A percentile compares a stretch with the other conserved stretches of the same genome.
Evolutionary conservation across 2,329 filamentous ascomycete genomes (phyloP).

Genomic region (Xylaria sp.): DNA sequence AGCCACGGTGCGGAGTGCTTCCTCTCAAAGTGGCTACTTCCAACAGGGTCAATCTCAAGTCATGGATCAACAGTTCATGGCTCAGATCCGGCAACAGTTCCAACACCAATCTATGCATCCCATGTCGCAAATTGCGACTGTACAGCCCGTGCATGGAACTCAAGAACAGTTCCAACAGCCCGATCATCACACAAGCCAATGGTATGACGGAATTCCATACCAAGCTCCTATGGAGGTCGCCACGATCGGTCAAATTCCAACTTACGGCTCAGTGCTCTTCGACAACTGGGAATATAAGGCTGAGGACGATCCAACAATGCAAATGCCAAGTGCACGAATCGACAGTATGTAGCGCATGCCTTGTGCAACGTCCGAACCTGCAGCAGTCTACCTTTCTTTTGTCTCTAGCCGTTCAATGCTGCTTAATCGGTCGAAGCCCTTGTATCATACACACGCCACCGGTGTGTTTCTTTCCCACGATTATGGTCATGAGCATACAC

Average conservation of each 20-base stretch:
- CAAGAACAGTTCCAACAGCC: slow-evolving; percentile 48
- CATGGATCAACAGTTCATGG: slow-evolving; percentile 51
- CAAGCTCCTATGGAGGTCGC: slow-evolving; percentile 63
- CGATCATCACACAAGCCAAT: slow-evolving; percentile 54
- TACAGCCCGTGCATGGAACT: slow-evolving; percentile 33
- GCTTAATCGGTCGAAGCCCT: not conserved
- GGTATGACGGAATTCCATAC: slow-evolving; percentile 59
- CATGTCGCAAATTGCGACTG: slow-evolving; percentile 35
- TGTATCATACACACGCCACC: not conserved
- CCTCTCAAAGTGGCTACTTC: slow-evolving; percentile 62
- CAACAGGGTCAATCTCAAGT: slow-evolving; percentile 55
- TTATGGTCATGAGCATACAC: not conserved
- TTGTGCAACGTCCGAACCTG: not conserved
- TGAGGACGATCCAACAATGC: slow-evolving; percentile 63
- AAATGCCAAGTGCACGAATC: slow-evolving; percentile 64
- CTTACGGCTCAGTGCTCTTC: slow-evolving; percentile 56
- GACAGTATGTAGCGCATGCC: slow-evolving; percentile 53
- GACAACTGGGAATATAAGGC: slow-evolving; percentile 62
- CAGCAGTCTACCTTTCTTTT: not conserved
- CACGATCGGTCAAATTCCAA: slow-evolving; percentile 58
- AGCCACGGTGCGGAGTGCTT: slow-evolving; percentile 58
- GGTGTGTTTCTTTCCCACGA: not conserved
- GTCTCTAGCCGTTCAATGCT: not conserved
- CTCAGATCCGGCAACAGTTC: slow-evolving; percentile 51
- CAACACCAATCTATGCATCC: slow-evolving; percentile 34